Evolutionary conservation across 148 eudicot species (phyloP), one percentile per base, ranked within the genome.

Genomic region (Nepenthes gracilis): DNA sequence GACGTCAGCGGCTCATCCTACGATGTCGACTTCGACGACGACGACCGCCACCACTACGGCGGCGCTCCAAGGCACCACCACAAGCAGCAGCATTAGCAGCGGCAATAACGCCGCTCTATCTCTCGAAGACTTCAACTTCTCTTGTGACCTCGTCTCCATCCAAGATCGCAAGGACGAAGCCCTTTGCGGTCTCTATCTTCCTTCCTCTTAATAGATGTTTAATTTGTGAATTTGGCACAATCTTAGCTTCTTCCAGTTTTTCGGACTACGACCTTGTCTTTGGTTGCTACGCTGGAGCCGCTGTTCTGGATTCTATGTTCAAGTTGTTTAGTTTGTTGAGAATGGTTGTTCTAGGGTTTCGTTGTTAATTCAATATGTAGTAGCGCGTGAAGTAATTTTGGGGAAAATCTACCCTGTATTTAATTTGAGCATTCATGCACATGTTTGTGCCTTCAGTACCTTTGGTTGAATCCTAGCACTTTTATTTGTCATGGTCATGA

Each of bases 111-210:
- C 72, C 12, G 48, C 79, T 11, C 58, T 60, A 1, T 66, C 74
- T 35, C 60, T 54, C 38, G 87, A 82, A 3, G 86, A 85, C 33
- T 65, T 82, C 57, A 75, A 73, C 15, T 64, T 85, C 40, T 61
- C 84, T 10, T 57, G 78, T 38, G 77, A 79, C 63, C 67, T 73
- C 36, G 70, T 74, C 69, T 64, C 89, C 45, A 54, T 80, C 37
- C 87, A 76, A 51, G 83, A 84, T 54, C 77, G 83, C 62, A 87
- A 78, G 70, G 83, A 81, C 61, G 87, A 84, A 52, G 86, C 87
- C 11, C 73, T 84, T 52, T 74, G 54, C 36, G 90, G 90, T 87
- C 15, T 12, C 23, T 35, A 9, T 35, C 59, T 34, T 32, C 64
- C 62, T 61, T 15, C 33, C n/a, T 47, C 7, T 9, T 12, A 12